These are phyloP conservation scores for Heracleum sosnowskyi DNA, from an alignment of 129 eudicot species.

Conservation along the genomic window DNA sequence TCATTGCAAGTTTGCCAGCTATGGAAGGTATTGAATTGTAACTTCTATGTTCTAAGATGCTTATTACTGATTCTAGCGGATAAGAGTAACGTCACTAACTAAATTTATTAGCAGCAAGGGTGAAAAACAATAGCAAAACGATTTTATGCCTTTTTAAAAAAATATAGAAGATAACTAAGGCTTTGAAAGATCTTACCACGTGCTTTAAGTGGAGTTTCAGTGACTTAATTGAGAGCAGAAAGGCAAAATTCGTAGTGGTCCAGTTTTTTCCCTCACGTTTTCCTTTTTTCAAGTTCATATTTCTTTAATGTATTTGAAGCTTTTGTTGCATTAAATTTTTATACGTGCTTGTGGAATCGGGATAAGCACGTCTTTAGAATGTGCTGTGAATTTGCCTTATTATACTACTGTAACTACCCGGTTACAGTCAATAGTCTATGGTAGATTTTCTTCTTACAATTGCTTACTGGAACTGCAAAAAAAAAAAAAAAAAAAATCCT, in stretches of 20 bases:
- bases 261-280: not conserved
- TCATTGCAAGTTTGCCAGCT: conserved; percentile 67
- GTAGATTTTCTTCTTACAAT: not conserved
- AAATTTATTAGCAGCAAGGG: not conserved
- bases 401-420: not conserved
- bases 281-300: not conserved
- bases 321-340: not conserved
- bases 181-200: not conserved
- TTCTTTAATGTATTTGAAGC: not conserved
- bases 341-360: not conserved
- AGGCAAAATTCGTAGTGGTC: not conserved
- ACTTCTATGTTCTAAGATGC: conserved; percentile 2
- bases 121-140: not conserved
- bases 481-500: too few species aligned
- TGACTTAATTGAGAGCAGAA: not conserved
- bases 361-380: not conserved
- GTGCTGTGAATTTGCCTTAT: not conserved
- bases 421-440: not conserved
- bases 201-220: not conserved
- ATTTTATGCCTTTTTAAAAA: not conserved
- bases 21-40: conserved; percentile 49
- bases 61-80: not conserved
- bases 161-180: not conserved
- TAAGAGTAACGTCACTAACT: not conserved
- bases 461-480: not conserved